These are phyloP conservation scores for Rhodofomes roseus DNA, from an alignment of 1,284 basidiomycete genomes.

Conservation along the genomic window DNA sequence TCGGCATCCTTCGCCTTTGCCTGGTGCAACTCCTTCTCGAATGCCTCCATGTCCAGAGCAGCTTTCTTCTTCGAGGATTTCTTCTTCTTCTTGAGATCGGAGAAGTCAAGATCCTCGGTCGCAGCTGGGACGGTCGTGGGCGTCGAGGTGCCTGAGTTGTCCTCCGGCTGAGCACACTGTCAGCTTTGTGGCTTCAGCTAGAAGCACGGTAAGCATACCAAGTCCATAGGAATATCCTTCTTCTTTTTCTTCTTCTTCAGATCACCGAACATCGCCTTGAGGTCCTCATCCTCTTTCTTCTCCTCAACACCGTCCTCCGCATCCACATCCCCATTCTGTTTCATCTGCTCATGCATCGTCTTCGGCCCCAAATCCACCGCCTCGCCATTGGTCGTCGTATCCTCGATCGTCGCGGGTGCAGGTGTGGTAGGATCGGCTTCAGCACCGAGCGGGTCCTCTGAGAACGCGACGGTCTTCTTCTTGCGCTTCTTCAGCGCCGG, in stretches of 20 bases:
- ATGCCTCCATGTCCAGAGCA: slow-evolving; percentile 73
- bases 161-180: slow-evolving; percentile 44
- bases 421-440: slow-evolving; percentile 79
- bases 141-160: slow-evolving; percentile 61
- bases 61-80: slow-evolving; percentile 78
- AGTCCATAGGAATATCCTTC: slow-evolving; percentile 83
- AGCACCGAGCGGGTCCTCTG: slow-evolving; percentile 77
- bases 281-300: slow-evolving; percentile 65
- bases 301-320: slow-evolving; percentile 31
- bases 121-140: slow-evolving; percentile 41
- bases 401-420: slow-evolving; percentile 65
- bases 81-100: slow-evolving; percentile 84
- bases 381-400: slow-evolving; percentile 62
- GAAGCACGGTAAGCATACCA: slow-evolving; percentile 46
- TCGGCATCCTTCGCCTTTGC: slow-evolving; percentile 61
- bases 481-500: slow-evolving; percentile 80
- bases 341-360: slow-evolving; percentile 75
- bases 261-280: slow-evolving; percentile 83
- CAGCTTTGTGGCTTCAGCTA: neutral
- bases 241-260: slow-evolving; percentile 93
- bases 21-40: slow-evolving; percentile 84
- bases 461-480: slow-evolving; percentile 83
- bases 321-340: slow-evolving; percentile 38
- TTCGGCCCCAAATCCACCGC: slow-evolving; percentile 69
- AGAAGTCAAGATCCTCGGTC: slow-evolving; percentile 75